Conservation (phyloP, 1,139 yeast genomes). For the Sugiyamaella paludigena region DNA sequence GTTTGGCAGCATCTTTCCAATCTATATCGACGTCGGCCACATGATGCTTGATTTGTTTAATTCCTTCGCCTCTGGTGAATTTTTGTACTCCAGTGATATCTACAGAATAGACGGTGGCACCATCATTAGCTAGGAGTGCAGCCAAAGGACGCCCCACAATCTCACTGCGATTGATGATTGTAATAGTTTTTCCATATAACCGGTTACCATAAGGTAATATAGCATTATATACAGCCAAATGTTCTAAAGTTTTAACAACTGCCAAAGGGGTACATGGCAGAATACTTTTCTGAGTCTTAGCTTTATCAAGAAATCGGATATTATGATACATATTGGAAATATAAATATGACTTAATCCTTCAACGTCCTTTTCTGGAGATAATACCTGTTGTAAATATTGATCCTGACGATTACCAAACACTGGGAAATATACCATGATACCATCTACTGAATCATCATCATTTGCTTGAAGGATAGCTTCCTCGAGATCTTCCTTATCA, state of each 20-base stretch:
- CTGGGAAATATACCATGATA: slow-evolving; percentile 98
- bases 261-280: slow-evolving; percentile 97
- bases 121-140: slow-evolving; percentile 92
- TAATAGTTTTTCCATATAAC: slow-evolving; percentile 84
- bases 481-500: slow-evolving; percentile 81
- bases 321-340: slow-evolving; percentile 94
- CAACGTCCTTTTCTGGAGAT: slow-evolving; percentile 84
- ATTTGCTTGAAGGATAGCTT: slow-evolving; percentile 77
- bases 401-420: slow-evolving; percentile 91
- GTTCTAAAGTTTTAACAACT: slow-evolving; percentile 87
- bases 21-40: slow-evolving; percentile 61
- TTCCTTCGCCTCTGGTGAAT: slow-evolving; percentile 91
- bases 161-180: slow-evolving; percentile 89
- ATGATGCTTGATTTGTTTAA: slow-evolving; percentile 76
- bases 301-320: slow-evolving; percentile 71
- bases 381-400: slow-evolving; percentile 93
- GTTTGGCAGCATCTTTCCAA: slow-evolving; percentile 63
- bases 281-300: slow-evolving; percentile 70
- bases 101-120: slow-evolving; percentile 91
- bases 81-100: slow-evolving; percentile 85
- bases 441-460: slow-evolving; percentile 76
- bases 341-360: slow-evolving; percentile 87
- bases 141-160: slow-evolving; percentile 97
- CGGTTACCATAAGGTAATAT: slow-evolving; percentile 85
- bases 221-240: slow-evolving; percentile 79